Conservation (phyloP, 2,329 filamentous ascomycete species). For the Xylariaceae sp. region DNA sequence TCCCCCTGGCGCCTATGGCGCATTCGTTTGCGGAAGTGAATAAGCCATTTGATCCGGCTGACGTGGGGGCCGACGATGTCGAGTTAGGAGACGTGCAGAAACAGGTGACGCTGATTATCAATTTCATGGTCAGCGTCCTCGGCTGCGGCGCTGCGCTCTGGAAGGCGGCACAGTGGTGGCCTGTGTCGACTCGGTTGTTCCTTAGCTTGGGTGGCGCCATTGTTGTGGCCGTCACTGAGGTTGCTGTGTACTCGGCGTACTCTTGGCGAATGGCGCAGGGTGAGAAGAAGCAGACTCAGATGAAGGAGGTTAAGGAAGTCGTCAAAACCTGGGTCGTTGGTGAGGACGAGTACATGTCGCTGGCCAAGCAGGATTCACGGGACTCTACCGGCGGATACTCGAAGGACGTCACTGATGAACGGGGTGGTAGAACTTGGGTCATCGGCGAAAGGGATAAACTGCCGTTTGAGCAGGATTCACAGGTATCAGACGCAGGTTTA, state of each 20-base stretch:
- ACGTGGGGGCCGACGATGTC: conserved; percentile 57
- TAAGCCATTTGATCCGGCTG: conserved; percentile 42
- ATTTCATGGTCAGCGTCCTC: conserved; percentile 81
- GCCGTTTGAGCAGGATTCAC: conserved; percentile 1
- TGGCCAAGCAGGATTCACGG: background rate
- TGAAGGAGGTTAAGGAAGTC: conserved; percentile 64
- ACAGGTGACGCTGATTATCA: conserved; percentile 81
- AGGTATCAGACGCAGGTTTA: conserved; percentile 17
- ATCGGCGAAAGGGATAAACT: conserved; percentile 38
- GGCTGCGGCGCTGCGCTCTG: conserved; percentile 74
- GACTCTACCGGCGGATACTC: background rate
- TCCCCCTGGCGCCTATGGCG: conserved; percentile 49
- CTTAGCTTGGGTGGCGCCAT: conserved; percentile 67
- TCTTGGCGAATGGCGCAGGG: conserved; percentile 66
- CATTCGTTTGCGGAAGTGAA: conserved; percentile 55
- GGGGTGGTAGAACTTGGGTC: conserved; percentile 60
- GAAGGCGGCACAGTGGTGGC: conserved; percentile 75
- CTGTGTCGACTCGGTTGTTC: conserved; percentile 63
- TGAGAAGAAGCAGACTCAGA: conserved; percentile 56
- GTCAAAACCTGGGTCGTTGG: conserved; percentile 67
- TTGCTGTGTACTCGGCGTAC: conserved; percentile 72
- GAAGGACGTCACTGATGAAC: background rate
- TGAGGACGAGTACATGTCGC: conserved; percentile 21
- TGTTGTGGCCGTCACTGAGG: conserved; percentile 69
- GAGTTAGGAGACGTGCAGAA: conserved; percentile 70